Percentiles rank a stretch among this genome's conserved stretches.
These are phyloP conservation scores for Tolypocladium album DNA, from an alignment of 2,329 filamentous ascomycete genomes.

Conservation along the genomic window DNA sequence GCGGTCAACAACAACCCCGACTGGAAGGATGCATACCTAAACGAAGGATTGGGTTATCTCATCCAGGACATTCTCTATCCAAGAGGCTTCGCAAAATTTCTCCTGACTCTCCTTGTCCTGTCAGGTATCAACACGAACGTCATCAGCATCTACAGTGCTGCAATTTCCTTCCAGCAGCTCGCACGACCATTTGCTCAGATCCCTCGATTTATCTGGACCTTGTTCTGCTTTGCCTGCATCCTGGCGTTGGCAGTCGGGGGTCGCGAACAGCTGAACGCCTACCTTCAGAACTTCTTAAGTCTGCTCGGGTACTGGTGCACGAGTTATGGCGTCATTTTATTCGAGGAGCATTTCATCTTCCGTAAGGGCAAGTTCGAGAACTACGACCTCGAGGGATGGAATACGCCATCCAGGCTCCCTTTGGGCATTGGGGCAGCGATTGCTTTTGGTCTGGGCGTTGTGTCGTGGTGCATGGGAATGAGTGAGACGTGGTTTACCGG, in stretches of 20 bases:
- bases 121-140: slow-evolving; percentile 26
- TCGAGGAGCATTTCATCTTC: slow-evolving; percentile 32
- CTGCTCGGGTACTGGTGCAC: slow-evolving; percentile 35
- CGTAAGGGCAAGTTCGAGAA: slow-evolving; percentile 26
- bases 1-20: slow-evolving; percentile 26
- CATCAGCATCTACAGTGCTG: slow-evolving; percentile 26
- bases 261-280: slow-evolving; percentile 26
- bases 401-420: slow-evolving; percentile 28
- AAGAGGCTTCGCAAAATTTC: slow-evolving; percentile 32
- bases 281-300: slow-evolving; percentile 31
- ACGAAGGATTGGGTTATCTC: slow-evolving; percentile 31
- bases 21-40: slow-evolving; percentile 25
- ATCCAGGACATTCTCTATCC: slow-evolving; percentile 33
- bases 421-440: slow-evolving; percentile 29
- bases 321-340: slow-evolving; percentile 27
- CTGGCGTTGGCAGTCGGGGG: slow-evolving; percentile 29
- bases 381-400: slow-evolving; percentile 33
- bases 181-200: slow-evolving; percentile 21
- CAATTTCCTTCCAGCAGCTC: slow-evolving; percentile 29
- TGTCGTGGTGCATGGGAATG: slow-evolving; percentile 42
- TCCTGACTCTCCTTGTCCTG: slow-evolving; percentile 24
- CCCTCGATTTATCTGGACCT: slow-evolving; percentile 28
- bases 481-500: slow-evolving; percentile 44
- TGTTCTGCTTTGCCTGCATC: slow-evolving; percentile 27
- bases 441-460: slow-evolving; percentile 30